Base-by-base conservation (phyloP, 208 protist species). In the Trichomonas tenax region DNA sequence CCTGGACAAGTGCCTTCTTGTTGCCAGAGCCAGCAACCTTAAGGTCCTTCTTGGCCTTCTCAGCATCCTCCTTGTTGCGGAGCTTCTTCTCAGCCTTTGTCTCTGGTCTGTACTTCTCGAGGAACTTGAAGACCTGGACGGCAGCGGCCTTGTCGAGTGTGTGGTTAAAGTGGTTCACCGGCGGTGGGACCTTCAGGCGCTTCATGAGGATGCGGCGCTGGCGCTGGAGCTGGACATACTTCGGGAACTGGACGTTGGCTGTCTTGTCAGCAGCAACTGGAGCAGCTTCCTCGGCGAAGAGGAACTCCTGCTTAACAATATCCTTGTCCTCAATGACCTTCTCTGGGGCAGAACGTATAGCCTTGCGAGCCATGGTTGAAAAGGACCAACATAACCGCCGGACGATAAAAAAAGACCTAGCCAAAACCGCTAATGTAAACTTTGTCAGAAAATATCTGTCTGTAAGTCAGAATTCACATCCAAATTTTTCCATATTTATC, bases 201-300 rank as follows among this genome's bases (percentile, higher is more conserved):
- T 99, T 97, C 97, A 99, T 97, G 48, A 99, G 98, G 96, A 99
- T 98, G 84, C 98, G 97, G 97, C 98, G 98, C 98, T 99, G 99
- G 96, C 99, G 98, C 98, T 99, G 99, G 96, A 99, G 97, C 95
- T 98, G 98, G 96, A 99, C 98, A 97, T 99, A 99, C 97, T 98
- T 98, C 96, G 99, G 99, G 98, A 98, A 99, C 15, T 36, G 93
- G 11, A 82, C 44, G 0, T 51, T 23, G 15, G 86, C 15, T 41
- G 86, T 51, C 26, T 41, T 38, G n/a, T 58, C 86, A 51, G 26
- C 44, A 34, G 3, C 26, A 9, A 2, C 26, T n/a, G 6, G 23
- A 15, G 40, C 44, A 34, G 11, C 4, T 51, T 93, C 86, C 17
- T 93, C 40, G 17, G 86, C 26, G 45, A 93, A 93, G 44, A 93